These are phyloP conservation scores for Linnemannia elongata DNA, from an alignment of 192 early-diverging fungal species.

Conservation along the genomic window DNA sequence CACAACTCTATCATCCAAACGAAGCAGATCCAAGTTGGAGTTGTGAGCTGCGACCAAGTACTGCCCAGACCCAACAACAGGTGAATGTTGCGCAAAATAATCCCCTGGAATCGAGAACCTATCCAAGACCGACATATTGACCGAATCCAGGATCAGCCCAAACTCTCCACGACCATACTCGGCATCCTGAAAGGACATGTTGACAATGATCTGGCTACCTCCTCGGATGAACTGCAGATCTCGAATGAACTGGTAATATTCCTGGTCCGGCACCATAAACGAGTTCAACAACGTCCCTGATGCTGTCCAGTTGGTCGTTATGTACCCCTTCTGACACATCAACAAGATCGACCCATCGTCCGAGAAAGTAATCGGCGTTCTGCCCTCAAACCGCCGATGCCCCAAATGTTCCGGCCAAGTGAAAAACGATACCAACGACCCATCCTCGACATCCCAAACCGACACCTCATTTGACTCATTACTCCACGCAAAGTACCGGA, in stretches of 20 bases:
- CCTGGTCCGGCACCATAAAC: not conserved
- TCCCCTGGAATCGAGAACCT: not conserved
- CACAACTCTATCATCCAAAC: not conserved
- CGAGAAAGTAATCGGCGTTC: not conserved
- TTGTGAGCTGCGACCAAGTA: not conserved
- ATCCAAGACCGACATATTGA: not conserved
- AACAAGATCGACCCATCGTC: not conserved
- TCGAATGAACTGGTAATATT: not conserved
- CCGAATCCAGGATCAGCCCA: not conserved
- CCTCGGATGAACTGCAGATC: conserved; percentile 1
- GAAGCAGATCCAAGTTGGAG: not conserved
- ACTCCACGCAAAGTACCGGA: not conserved
- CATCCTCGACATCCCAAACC: conserved; percentile 12
- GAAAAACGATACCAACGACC: not conserved
- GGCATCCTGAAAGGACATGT: conserved; percentile 5
- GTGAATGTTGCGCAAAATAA: not conserved
- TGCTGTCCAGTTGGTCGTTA: not conserved
- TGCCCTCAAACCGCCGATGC: not conserved
- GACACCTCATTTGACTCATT: conserved; percentile 4
- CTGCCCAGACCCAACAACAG: not conserved
- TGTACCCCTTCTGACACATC: conserved; percentile 1
- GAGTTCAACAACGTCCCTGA: conserved; percentile 5
- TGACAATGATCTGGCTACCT: conserved; percentile 1
- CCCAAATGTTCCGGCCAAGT: not conserved
- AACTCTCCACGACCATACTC: conserved; percentile 1